Base-by-base conservation (phyloP, 352 stramenopile genomes). In the Pythium brassicae region DNA sequence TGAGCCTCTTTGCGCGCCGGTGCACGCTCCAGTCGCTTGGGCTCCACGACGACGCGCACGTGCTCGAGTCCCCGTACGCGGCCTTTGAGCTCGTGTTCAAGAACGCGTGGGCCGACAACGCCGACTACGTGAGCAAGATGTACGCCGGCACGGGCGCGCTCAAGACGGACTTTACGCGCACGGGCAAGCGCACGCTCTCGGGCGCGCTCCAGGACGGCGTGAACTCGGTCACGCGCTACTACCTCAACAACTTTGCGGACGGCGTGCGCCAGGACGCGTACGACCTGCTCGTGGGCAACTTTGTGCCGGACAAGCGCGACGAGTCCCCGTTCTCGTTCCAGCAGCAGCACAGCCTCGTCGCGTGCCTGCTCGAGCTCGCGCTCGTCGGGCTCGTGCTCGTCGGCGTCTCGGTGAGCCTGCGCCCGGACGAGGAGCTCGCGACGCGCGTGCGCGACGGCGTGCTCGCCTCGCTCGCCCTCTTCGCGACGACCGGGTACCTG, bases 211-310 rank as follows among this genome's bases (percentile, higher is more conserved):
- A 98, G 59, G 96, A 99, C 76, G 95, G 94, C 35, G 53, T 97
- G 59, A 98, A 98, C 71, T 98, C 91, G 37, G 69, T 97, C 42
- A 96, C 89, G 60, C 71, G 95, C 19, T 99, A 98, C 71, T 98
- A 98, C 67, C 72, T 98, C 22, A 98, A 98, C 72, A 98, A 98
- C 68, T 98, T 99, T 72, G 59, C 78, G 35, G 94, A 99, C 66
- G 90, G 88, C 39, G 72, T 94, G 61, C 87, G 80, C 51, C 93
- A 98, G 68, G 94, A 98, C 69, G 87, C 89, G 52, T 94, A 97
- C 61, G 89, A 98, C 58, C 59, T 98, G 22, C 65, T 98, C 25
- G 77, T 97, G 6, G 88, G 76, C 46, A 86, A 88, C 70, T 85
- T 76, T 62, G 57, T 68, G 44, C 76, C 83, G 3, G 83, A 94